Evolutionary conservation across 192 early-diverging fungal genomes (phyloP).

Genomic region (Coemansia sp.): DNA sequence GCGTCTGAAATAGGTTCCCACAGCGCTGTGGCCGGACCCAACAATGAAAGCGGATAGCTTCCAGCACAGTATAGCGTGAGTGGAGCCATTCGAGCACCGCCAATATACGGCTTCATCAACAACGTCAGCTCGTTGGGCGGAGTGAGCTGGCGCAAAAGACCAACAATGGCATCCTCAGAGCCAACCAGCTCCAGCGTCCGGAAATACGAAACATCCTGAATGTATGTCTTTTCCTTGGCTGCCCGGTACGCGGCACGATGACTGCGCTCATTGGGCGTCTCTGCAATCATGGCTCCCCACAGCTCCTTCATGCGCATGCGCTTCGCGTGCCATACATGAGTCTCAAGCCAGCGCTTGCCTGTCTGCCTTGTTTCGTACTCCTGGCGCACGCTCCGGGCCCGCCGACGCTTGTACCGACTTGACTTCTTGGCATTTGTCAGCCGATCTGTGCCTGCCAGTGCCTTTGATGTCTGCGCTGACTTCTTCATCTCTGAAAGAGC

Average conservation of each 20-base stretch:
- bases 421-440: constrained; percentile 23
- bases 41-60: constrained; percentile 38
- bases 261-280: constrained; percentile 85
- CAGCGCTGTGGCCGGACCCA: constrained; percentile 74
- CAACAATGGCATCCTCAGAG: constrained; percentile 42
- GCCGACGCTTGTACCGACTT: constrained; percentile 49
- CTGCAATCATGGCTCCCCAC: constrained; percentile 71
- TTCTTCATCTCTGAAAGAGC: constrained; percentile 71
- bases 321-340: constrained; percentile 98
- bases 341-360: constrained; percentile 86
- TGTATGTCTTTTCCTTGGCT: constrained; percentile 68
- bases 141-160: constrained; percentile 55
- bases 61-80: constrained; percentile 41
- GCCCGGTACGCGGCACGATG: constrained; percentile 73
- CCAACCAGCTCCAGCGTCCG: constrained; percentile 73
- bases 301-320: constrained; percentile 89
- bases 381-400: constrained; percentile 20
- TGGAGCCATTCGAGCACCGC: constrained; percentile 26
- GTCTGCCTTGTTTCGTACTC: constrained; percentile 50
- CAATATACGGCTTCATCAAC: constrained; percentile 4
- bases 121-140: constrained; percentile 53
- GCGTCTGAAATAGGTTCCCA: constrained; percentile 63
- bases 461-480: constrained; percentile 30
- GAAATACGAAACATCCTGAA: constrained; percentile 86
- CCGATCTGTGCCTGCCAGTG: constrained; percentile 16